Evolutionary conservation across 345 rosid species (phyloP).

Genomic region (Salix arbutifolia): DNA sequence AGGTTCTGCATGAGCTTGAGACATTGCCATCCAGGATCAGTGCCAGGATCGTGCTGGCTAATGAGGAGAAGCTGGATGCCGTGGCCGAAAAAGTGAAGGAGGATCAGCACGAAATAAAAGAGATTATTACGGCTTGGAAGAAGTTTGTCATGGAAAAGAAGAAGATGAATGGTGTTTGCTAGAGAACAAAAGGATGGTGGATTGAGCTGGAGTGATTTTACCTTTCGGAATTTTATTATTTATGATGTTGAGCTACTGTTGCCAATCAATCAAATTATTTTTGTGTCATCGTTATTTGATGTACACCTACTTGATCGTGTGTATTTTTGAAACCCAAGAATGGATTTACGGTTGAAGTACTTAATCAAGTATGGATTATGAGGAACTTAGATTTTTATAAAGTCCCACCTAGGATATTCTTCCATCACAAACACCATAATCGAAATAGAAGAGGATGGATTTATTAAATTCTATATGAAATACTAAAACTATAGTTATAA

Average conservation of each 20-base stretch:
- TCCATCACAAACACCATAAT: not conserved
- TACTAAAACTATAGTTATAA: no score
- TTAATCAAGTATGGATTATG: not conserved
- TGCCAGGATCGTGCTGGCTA: not conserved
- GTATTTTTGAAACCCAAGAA: not conserved
- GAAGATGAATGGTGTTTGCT: slow-evolving; percentile 41
- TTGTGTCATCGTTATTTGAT: not conserved
- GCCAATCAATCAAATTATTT: not conserved
- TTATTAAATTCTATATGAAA: no score
- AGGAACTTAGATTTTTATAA: not conserved
- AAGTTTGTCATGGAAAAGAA: slow-evolving; percentile 21
- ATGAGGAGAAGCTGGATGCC: not conserved
- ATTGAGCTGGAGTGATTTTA: not conserved
- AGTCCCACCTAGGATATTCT: not conserved
- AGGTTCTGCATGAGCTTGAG: slow-evolving; percentile 22
- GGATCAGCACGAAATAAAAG: slow-evolving; percentile 4
- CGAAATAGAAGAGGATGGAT: no score
- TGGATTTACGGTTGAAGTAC: not conserved
- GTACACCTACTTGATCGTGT: not conserved
- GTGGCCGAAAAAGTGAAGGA: not conserved
- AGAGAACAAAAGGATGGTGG: not conserved
- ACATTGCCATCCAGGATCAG: slow-evolving; percentile 10
- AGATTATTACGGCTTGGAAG: slow-evolving; percentile 21
- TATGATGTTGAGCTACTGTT: not conserved
- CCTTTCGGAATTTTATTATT: not conserved